Percentiles rank a stretch among this genome's conserved stretches.
phyloP scores from a whole-genome alignment of 2,329 filamentous ascomycete genomes.

The Penicillium sp. region DNA sequence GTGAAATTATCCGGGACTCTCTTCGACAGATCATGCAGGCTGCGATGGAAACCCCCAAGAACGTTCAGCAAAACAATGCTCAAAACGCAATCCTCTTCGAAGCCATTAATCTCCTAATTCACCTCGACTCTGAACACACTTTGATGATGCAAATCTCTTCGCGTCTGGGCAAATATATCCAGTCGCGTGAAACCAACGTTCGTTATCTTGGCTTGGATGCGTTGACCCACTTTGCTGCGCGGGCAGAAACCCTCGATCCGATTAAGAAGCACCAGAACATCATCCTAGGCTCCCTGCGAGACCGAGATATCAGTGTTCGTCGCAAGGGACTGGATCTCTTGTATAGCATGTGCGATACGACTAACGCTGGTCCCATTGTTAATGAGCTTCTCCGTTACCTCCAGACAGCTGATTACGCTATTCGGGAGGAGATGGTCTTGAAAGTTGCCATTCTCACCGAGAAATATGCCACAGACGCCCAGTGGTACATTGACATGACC shows the following conservation, averaged over 20 bases:
- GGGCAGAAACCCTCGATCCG: constrained; percentile 89
- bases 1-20: constrained; percentile 87
- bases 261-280: constrained; percentile 98
- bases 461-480: constrained; percentile 96
- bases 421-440: constrained; percentile 97
- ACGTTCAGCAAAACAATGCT: constrained; percentile 98
- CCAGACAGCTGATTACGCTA: constrained; percentile 94
- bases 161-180: constrained; percentile 89
- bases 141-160: constrained; percentile 95
- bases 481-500: constrained; percentile 99
- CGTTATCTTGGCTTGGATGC: constrained; percentile 93
- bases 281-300: constrained; percentile 89
- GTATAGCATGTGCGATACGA: constrained; percentile 98
- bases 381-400: constrained; percentile 91
- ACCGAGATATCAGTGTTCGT: constrained; percentile 94
- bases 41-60: constrained; percentile 92
- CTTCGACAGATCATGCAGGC: constrained; percentile 87
- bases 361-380: constrained; percentile 92
- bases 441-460: constrained; percentile 98
- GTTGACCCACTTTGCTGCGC: constrained; percentile 95
- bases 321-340: constrained; percentile 92
- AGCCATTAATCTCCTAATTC: constrained; percentile 97
- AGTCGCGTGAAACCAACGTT: constrained; percentile 95
- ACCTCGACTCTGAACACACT: constrained; percentile 89
- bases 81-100: constrained; percentile 98